A percentile compares a stretch with the other conserved stretches of the same genome.
Evolutionary conservation across 345 rosid genomes (phyloP).

Genomic region (Gossypium anomalum): DNA sequence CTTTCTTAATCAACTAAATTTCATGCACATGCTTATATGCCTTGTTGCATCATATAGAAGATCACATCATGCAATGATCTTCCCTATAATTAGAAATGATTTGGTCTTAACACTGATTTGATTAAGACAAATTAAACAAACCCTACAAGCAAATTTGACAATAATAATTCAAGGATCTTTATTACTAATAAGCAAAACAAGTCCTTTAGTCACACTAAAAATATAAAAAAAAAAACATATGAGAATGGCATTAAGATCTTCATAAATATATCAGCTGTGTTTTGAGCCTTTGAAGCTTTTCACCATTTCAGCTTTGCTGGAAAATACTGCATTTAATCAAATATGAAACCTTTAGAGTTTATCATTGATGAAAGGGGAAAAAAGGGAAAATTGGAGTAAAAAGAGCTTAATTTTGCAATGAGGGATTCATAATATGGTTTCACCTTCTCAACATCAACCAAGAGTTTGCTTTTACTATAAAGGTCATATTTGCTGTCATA

Average conservation of each 20-base stretch:
- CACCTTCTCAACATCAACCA: constrained; percentile 31
- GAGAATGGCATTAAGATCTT: too few species aligned
- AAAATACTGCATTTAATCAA: constrained; percentile 27
- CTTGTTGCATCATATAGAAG: neutral
- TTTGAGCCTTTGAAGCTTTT: neutral
- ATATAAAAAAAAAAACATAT: too few species aligned
- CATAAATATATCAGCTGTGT: too few species aligned
- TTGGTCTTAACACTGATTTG: neutral
- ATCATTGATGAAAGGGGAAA: neutral
- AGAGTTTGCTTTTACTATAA: constrained; percentile 29
- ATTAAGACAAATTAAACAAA: neutral
- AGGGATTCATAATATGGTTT: constrained; percentile 46
- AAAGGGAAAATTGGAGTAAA: neutral
- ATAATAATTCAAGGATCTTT: neutral
- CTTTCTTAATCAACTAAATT: neutral
- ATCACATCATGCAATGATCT: neutral
- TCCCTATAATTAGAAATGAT: neutral
- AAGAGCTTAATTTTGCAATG: constrained; percentile 31
- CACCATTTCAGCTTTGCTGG: constrained; percentile 34
- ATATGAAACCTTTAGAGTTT: too few species aligned
- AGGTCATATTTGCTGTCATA: constrained; percentile 26
- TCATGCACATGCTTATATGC: neutral
- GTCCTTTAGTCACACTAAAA: neutral
- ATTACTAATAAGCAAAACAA: neutral
- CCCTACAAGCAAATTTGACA: neutral